Percentiles rank a stretch among this genome's conserved stretches.
phyloP scores from a whole-genome alignment of 805 yeast genomes.

The Candida coquimbonensis region DNA sequence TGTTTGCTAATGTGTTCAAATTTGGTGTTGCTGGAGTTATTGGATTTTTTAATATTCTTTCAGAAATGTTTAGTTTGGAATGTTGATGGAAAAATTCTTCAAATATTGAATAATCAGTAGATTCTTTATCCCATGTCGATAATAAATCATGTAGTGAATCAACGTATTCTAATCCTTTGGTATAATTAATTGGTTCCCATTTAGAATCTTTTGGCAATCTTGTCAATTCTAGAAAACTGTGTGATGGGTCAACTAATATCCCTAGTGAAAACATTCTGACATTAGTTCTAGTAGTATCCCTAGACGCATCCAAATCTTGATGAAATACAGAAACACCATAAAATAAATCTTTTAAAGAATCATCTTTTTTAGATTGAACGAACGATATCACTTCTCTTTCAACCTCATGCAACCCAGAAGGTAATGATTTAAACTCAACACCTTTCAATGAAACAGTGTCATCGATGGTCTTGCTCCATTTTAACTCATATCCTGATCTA shows the following conservation, averaged over 20 bases:
- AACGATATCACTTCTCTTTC: conserved; percentile 48
- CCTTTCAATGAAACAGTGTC: conserved; percentile 29
- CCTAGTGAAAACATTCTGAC: conserved; percentile 64
- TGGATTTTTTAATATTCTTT: conserved; percentile 12
- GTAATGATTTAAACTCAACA: conserved; percentile 58
- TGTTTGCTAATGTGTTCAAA: not conserved
- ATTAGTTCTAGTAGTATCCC: conserved; percentile 34
- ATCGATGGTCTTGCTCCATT: conserved; percentile 33
- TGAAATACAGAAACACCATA: conserved; percentile 47
- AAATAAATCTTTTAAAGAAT: conserved; percentile 17
- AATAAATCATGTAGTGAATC: conserved; percentile 27
- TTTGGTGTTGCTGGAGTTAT: conserved; percentile 10
- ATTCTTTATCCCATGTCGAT: conserved; percentile 11
- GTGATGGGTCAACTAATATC: conserved; percentile 41
- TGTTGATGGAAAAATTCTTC: conserved; percentile 19
- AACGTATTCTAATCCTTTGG: conserved; percentile 39
- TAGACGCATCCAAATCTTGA: conserved; percentile 34
- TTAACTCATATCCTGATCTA: conserved; percentile 40
- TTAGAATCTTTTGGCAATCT: conserved; percentile 2
- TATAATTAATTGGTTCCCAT: conserved; percentile 37
- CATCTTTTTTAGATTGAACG: conserved; percentile 26
- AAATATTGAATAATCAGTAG: conserved; percentile 18
- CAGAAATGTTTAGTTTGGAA: conserved; percentile 9
- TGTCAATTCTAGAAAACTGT: conserved; percentile 10
- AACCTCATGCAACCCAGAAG: conserved; percentile 58